Percentiles rank a stretch among this genome's conserved stretches.
These are phyloP conservation scores for Brassica incana DNA, from an alignment of 345 rosid species.

Conservation along the genomic window DNA sequence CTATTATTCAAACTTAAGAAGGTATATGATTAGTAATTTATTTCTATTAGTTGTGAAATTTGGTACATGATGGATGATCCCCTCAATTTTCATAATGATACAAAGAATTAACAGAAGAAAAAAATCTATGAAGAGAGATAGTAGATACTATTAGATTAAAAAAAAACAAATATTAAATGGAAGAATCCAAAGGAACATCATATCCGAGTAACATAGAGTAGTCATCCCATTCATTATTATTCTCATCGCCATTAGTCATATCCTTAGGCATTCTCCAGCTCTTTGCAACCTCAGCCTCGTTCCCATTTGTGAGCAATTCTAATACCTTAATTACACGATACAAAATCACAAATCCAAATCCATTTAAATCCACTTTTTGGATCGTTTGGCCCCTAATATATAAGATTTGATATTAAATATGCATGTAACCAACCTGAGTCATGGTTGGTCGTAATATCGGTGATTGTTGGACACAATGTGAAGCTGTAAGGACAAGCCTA, in stretches of 20 bases:
- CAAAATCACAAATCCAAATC: not conserved
- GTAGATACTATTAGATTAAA: not conserved
- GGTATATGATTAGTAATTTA: conserved; percentile 1
- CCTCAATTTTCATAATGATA: conserved; percentile 11
- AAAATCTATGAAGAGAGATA: not conserved
- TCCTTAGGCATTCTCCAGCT: conserved; percentile 76
- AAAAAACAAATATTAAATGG: conserved; percentile 34
- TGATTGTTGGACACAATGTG: conserved; percentile 81
- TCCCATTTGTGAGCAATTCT: conserved; percentile 33
- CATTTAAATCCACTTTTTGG: not conserved
- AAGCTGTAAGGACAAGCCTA: conserved; percentile 64
- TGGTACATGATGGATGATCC: conserved; percentile 19
- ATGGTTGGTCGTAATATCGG: conserved; percentile 78
- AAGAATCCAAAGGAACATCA: conserved; percentile 58
- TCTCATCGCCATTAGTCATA: conserved; percentile 20
- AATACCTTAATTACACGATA: not conserved
- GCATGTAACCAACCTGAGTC: conserved; percentile 59
- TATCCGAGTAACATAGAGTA: conserved; percentile 74
- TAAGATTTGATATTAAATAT: not conserved
- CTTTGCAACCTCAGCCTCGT: conserved; percentile 54
- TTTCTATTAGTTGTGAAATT: not conserved
- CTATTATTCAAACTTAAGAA: not conserved
- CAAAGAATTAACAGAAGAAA: conserved; percentile 1
- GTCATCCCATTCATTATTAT: conserved; percentile 66
- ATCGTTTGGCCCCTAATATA: not conserved